Percentiles rank a stretch among this genome's conserved stretches.
phyloP scores from a whole-genome alignment of 2,329 filamentous ascomycete species.

The Clarireedia sp. region DNA sequence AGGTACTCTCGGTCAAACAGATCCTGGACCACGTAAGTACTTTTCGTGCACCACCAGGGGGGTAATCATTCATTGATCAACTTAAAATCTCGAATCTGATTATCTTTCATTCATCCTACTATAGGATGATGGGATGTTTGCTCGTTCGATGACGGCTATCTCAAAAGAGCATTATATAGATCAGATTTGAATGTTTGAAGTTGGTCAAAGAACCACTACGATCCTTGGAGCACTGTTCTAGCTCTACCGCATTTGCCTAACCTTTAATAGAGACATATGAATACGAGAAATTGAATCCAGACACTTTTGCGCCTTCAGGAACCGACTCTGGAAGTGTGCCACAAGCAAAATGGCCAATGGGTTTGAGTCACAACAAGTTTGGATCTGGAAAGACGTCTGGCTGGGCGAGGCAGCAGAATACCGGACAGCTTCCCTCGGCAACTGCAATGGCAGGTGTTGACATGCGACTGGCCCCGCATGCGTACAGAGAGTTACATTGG shows the following conservation, averaged over 20 bases:
- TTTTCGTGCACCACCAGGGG: too few relatives aligned
- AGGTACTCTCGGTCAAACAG: slow-evolving; percentile 39
- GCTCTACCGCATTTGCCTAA: not conserved
- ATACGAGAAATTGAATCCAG: slow-evolving; percentile 47
- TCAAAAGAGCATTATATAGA: not conserved
- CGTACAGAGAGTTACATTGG: slow-evolving; percentile 58
- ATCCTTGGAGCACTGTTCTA: too few relatives aligned
- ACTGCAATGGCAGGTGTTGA: slow-evolving; percentile 49
- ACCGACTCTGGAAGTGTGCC: slow-evolving; percentile 43
- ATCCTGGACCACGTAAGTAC: slow-evolving; percentile 38
- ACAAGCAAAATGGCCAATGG: slow-evolving; percentile 47
- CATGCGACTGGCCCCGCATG: slow-evolving; percentile 48
- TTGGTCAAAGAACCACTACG: too few relatives aligned
- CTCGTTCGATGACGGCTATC: too few relatives aligned
- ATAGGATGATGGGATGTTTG: too few relatives aligned
- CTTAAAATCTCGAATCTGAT: not conserved
- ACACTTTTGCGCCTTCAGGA: slow-evolving; percentile 44
- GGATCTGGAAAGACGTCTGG: slow-evolving; percentile 34
- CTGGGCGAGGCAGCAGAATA: slow-evolving; percentile 52
- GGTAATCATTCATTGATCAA: too few relatives aligned
- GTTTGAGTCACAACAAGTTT: slow-evolving; percentile 40
- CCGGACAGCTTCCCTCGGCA: slow-evolving; percentile 37
- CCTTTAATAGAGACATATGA: slow-evolving; percentile 31
- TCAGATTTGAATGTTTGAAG: not conserved
- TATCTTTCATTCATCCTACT: not conserved